Conservation (phyloP, 2,329 filamentous ascomycete species). For the Colletotrichum tabaci region DNA sequence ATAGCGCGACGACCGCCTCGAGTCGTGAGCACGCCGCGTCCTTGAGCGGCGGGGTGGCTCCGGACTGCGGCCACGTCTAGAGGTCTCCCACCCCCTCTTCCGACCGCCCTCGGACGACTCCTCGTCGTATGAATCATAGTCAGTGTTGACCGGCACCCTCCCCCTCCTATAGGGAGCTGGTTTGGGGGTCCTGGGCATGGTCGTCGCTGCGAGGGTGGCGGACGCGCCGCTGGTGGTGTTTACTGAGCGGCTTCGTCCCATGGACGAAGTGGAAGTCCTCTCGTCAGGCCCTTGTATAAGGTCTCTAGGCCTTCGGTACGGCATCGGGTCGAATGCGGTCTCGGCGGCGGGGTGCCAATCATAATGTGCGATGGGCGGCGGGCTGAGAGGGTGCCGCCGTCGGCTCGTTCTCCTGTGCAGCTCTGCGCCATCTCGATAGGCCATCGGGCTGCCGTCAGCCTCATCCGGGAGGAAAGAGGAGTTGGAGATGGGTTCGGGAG, state of each 20-base stretch:
- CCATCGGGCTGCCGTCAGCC: slow-evolving; percentile 43
- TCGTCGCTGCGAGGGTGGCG: slow-evolving; percentile 34
- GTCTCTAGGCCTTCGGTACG: slow-evolving; percentile 49
- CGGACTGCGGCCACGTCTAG: slow-evolving; percentile 51
- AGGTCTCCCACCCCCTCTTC: slow-evolving; percentile 45
- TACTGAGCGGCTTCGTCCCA: slow-evolving; percentile 43
- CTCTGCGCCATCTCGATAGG: slow-evolving; percentile 43
- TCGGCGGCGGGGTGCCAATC: slow-evolving; percentile 50
- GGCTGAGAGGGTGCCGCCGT: slow-evolving; percentile 32
- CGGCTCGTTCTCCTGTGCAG: slow-evolving; percentile 41
- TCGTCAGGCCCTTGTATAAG: slow-evolving; percentile 52
- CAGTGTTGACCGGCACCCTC: slow-evolving; percentile 30
- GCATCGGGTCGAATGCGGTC: slow-evolving; percentile 52
- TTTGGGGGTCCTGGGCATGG: slow-evolving; percentile 35
- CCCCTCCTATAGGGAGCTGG: slow-evolving; percentile 36
- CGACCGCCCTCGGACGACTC: slow-evolving; percentile 45
- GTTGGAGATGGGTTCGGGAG: slow-evolving; percentile 15
- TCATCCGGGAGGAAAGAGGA: slow-evolving; percentile 32
- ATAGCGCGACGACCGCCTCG: slow-evolving; percentile 53
- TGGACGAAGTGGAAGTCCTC: slow-evolving; percentile 50
- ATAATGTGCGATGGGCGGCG: slow-evolving; percentile 49
- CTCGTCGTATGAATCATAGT: slow-evolving; percentile 24
- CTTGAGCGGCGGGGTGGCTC: slow-evolving; percentile 57
- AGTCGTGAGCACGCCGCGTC: slow-evolving; percentile 46
- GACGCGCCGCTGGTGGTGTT: slow-evolving; percentile 35